Evolutionary conservation across 2,329 filamentous ascomycete species (phyloP).

Genomic region (Pseudophaeomoniella oleicola): DNA sequence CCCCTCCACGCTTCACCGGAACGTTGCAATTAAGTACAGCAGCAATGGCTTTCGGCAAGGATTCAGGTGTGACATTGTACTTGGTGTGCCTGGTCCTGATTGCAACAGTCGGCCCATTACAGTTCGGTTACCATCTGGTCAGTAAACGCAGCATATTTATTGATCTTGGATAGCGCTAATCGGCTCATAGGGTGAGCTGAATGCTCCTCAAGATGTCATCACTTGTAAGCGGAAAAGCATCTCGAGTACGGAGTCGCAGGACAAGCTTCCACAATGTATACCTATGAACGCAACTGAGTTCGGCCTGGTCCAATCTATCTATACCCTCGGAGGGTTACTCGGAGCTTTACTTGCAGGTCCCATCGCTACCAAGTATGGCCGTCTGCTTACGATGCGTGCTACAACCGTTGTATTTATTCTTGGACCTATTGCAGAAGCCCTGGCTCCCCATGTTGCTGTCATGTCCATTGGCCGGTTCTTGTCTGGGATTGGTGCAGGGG

Average conservation of each 20-base stretch:
- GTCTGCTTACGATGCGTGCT: slow-evolving; percentile 60
- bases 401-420: slow-evolving; percentile 62
- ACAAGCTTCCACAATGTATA: slow-evolving; percentile 53
- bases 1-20: background rate
- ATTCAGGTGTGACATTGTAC: slow-evolving; percentile 49
- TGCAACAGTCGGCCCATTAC: slow-evolving; percentile 72
- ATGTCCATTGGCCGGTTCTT: slow-evolving; percentile 64
- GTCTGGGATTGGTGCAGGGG: slow-evolving; percentile 72
- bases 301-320: slow-evolving; percentile 77
- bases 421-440: slow-evolving; percentile 61
- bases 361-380: slow-evolving; percentile 61
- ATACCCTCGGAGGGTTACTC: slow-evolving; percentile 73
- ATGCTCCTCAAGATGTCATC: slow-evolving; percentile 86
- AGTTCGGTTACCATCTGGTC: slow-evolving; percentile 91
- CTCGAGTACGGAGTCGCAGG: slow-evolving; percentile 16
- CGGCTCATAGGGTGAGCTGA: slow-evolving; percentile 63
- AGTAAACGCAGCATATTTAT: slow-evolving; percentile 11
- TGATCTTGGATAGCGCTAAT: background rate
- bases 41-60: slow-evolving; percentile 7
- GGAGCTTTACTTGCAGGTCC: slow-evolving; percentile 72
- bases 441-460: slow-evolving; percentile 51
- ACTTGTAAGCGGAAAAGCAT: slow-evolving; percentile 59
- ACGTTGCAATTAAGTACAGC: no score
- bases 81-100: slow-evolving; percentile 62
- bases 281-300: slow-evolving; percentile 72